phyloP scores from a whole-genome alignment of 163 green algal genomes.

The Botryococcus braunii region DNA sequence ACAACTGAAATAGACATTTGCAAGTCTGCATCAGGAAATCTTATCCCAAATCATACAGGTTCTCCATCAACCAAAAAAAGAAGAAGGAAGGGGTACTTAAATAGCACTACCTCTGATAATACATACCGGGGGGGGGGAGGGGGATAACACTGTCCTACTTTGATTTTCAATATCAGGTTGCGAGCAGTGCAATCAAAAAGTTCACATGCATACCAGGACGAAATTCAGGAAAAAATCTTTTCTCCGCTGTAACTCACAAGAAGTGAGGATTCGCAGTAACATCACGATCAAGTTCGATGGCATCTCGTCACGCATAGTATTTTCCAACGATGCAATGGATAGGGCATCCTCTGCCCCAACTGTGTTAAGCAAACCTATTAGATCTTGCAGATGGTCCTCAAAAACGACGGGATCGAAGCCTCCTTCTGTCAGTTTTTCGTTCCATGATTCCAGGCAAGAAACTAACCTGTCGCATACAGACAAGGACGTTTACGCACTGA shows the following conservation, averaged over 20 bases:
- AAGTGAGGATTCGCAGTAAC: conserved; percentile 81
- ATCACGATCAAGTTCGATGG: conserved; percentile 74
- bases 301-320: conserved; percentile 37
- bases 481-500: no score
- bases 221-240: conserved; percentile 90
- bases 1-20: no score
- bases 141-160: no score
- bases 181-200: no score
- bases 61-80: no score
- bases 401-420: conserved; percentile 63
- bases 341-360: conserved; percentile 33
- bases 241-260: conserved; percentile 60
- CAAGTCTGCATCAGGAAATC: no score
- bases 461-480: no score
- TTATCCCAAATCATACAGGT: no score
- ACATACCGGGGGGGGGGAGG: no score
- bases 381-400: conserved; percentile 65
- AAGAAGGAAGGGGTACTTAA: no score
- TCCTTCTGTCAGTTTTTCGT: conserved; percentile 35
- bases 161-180: no score
- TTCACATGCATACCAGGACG: conserved; percentile 63
- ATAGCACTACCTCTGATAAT: no score
- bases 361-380: conserved; percentile 54
- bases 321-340: conserved; percentile 34
- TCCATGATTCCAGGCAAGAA: conserved; percentile 33